Base-by-base conservation (phyloP, 2,329 filamentous ascomycete genomes). In the Pseudopithomyces chartarum region DNA sequence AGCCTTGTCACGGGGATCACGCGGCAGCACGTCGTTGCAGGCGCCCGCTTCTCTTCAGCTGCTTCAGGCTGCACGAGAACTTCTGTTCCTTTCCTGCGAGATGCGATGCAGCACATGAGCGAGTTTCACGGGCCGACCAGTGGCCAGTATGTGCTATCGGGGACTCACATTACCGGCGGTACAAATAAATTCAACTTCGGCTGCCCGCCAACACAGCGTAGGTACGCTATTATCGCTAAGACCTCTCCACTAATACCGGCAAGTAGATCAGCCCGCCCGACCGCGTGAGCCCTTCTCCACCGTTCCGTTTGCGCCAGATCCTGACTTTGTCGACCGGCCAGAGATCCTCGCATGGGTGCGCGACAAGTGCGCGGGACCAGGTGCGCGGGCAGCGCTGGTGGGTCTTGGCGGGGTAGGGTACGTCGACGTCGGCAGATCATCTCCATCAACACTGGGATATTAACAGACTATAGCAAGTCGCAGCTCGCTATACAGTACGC, bases 291-390 rank as follows among this genome's bases (percentile, higher is more conserved):
- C 70, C 29, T 70, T 62, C 42, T 68, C 61, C n/a, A 64, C 54
- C n/a, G n/a, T n/a, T n/a, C n/a, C n/a, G n/a, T n/a, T n/a, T n/a
- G n/a, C n/a, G n/a, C n/a, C n/a, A n/a, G n/a, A n/a, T n/a, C n/a
- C n/a, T n/a, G n/a, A n/a, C n/a, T n/a, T n/a, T n/a, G n/a, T n/a
- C n/a, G n/a, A n/a, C n/a, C n/a, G n/a, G n/a, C n/a, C n/a, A n/a
- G n/a, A n/a, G n/a, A n/a, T n/a, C n/a, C n/a, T 70, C 15, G 56
- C 61, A 29, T 64, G 63, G 59, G 62, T 74, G 15, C 34, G 56
- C 40, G 36, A 67, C 49, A 59, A 73, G 74, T 71, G 75, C 66
- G 19, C 63, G 77, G 1, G 73, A 40, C 61, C 60, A 39, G 65
- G 58, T 20, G 65, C 65, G 38, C 57, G 68, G 17, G 60, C 63